Conservation (phyloP, 73 alveolate species). For the Uronychia setigera region DNA sequence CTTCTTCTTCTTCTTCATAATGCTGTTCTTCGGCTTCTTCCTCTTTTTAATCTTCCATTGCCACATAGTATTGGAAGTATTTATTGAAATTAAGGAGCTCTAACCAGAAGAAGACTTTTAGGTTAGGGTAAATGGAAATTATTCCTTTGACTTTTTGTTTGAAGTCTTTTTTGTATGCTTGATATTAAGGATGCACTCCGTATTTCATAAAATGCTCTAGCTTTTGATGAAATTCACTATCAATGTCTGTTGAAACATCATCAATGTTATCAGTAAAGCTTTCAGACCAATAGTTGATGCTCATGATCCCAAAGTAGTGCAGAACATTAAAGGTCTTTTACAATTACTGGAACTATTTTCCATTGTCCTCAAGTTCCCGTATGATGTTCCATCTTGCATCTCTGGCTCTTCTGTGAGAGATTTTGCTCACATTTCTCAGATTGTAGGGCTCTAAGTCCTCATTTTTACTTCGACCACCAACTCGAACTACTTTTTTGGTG, state of each 20-base stretch:
- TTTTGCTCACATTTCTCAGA: neutral
- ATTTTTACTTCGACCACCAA: constrained; percentile 86
- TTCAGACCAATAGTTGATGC: too few relatives aligned
- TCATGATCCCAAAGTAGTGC: neutral
- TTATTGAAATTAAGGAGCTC: neutral
- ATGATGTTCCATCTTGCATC: neutral
- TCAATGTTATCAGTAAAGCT: too few relatives aligned
- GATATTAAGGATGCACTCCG: too few relatives aligned
- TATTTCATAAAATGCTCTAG: too few relatives aligned
- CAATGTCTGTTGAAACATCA: too few relatives aligned
- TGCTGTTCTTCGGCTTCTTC: neutral
- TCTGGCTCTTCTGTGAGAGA: neutral
- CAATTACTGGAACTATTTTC: neutral
- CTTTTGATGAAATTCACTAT: too few relatives aligned
- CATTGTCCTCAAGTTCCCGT: neutral
- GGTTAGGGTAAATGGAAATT: neutral
- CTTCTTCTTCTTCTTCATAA: neutral
- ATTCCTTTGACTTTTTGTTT: too few relatives aligned
- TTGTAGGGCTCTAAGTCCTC: constrained; percentile 19
- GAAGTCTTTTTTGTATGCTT: neutral
- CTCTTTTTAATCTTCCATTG: neutral
- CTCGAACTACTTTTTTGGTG: constrained; percentile 68
- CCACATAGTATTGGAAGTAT: neutral
- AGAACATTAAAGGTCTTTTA: neutral
- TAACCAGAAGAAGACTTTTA: neutral